phyloP scores from a whole-genome alignment of 2,329 filamentous ascomycete species.

The Colletotrichum spaethianum region DNA sequence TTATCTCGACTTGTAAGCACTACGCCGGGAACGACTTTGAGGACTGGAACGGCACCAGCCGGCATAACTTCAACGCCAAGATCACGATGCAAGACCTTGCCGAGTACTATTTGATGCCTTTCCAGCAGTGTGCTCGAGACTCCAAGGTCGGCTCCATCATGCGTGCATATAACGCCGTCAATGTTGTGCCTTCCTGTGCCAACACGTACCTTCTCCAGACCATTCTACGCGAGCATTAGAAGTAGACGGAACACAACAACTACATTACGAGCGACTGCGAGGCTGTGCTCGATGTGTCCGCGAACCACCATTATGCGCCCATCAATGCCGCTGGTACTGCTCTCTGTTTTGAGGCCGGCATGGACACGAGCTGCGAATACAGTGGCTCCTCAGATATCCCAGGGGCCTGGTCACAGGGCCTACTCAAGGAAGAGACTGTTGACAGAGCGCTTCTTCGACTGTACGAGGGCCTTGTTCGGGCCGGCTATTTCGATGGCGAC shows the following conservation, averaged over 20 bases:
- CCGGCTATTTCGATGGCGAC: constrained; percentile 70
- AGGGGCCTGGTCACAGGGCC: constrained; percentile 48
- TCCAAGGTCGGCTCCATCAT: constrained; percentile 70
- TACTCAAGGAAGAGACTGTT: constrained; percentile 47
- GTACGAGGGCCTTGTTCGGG: constrained; percentile 67
- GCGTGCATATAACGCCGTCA: constrained; percentile 75
- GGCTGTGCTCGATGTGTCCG: constrained; percentile 71
- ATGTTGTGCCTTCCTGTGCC: constrained; percentile 76
- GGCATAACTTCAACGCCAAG: constrained; percentile 69
- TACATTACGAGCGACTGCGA: constrained; percentile 77
- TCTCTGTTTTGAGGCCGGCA: constrained; percentile 51
- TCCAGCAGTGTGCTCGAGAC: constrained; percentile 73
- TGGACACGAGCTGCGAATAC: constrained; percentile 50
- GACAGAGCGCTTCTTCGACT: constrained; percentile 65
- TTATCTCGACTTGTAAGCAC: constrained; percentile 72
- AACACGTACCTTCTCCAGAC: constrained; percentile 73
- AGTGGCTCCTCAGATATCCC: not conserved
- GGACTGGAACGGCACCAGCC: constrained; percentile 33
- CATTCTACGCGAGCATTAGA: constrained; percentile 76
- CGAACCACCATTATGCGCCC: constrained; percentile 56
- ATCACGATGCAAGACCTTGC: constrained; percentile 73
- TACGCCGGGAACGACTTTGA: constrained; percentile 69
- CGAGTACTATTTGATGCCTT: constrained; percentile 74
- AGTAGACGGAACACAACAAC: constrained; percentile 72
- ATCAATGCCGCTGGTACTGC: constrained; percentile 52